Evolutionary conservation across 2,329 filamentous ascomycete genomes (phyloP).

Genomic region (Cytospora schulzeri): DNA sequence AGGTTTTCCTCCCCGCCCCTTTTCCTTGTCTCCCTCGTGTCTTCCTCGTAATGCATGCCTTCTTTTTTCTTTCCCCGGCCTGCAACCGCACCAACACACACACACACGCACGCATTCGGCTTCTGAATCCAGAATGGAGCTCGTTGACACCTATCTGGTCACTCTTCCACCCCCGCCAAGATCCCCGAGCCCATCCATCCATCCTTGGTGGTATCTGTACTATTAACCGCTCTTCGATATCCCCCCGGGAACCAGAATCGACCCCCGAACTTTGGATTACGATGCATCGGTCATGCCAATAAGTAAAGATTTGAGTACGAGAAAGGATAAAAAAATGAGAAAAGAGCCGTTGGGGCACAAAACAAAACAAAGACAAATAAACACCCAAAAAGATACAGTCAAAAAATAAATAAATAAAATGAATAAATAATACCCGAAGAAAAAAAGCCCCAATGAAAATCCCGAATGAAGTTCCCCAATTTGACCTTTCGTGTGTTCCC

Average conservation of each 20-base stretch:
- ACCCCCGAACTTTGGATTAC: background rate
- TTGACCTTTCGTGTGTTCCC: too few relatives aligned
- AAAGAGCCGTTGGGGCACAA: conserved; percentile 28
- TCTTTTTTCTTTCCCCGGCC: conserved; percentile 4
- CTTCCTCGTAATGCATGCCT: background rate
- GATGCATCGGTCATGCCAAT: background rate
- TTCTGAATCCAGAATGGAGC: too few relatives aligned
- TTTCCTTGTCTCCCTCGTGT: background rate
- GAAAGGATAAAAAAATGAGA: conserved; percentile 28
- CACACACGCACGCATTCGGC: too few relatives aligned
- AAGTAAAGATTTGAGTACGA: conserved; percentile 26
- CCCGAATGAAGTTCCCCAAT: too few relatives aligned
- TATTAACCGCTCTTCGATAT: background rate
- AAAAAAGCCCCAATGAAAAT: conserved; percentile 23
- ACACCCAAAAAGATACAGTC: conserved; percentile 27
- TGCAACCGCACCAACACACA: too few relatives aligned
- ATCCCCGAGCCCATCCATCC: background rate
- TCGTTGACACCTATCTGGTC: background rate
- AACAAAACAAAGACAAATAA: too few relatives aligned
- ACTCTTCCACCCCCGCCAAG: background rate
- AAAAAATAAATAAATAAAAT: conserved; percentile 7
- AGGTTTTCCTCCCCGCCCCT: background rate
- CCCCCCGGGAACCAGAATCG: background rate
- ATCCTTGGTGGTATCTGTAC: background rate
- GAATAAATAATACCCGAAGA: conserved; percentile 11